Evolutionary conservation across 768 basidiomycete genomes (phyloP).

Genomic region (Naematelia aurantialba): DNA sequence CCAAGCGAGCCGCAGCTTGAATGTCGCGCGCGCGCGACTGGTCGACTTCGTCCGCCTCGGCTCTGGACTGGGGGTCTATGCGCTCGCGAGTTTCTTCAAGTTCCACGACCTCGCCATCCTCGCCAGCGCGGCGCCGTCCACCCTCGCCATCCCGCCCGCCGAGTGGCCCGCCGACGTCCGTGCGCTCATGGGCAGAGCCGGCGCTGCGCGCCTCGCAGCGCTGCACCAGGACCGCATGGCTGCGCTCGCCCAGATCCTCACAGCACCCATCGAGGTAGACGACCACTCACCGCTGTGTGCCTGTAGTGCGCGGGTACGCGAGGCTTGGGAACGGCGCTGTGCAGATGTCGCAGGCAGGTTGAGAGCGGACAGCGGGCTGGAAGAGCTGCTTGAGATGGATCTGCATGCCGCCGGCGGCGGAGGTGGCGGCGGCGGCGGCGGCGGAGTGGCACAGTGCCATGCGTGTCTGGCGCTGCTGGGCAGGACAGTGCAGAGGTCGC

Average conservation of each 20-base stretch:
- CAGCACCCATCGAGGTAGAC: constrained; percentile 12
- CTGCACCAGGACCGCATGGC: constrained; percentile 17
- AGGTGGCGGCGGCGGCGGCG: no score
- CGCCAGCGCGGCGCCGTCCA: constrained; percentile 13
- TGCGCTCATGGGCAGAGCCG: constrained; percentile 26
- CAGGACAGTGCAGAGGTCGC: constrained; percentile 20
- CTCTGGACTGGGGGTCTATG: constrained; percentile 28
- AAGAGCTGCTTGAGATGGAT: constrained; percentile 32
- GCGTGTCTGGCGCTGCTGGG: constrained; percentile 30
- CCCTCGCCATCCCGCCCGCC: constrained; percentile 13
- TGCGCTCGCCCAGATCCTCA: constrained; percentile 26
- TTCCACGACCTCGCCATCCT: constrained; percentile 36
- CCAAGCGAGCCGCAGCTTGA: constrained; percentile 34
- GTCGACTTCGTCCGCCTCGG: constrained; percentile 8
- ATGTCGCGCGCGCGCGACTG: constrained; percentile 25
- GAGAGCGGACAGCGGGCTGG: constrained; percentile 17
- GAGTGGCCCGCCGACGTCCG: constrained; percentile 24
- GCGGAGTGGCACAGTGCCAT: constrained; percentile 28
- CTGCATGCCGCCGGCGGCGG: no score
- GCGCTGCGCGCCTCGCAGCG: constrained; percentile 8
- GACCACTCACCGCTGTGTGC: constrained; percentile 20
- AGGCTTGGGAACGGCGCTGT: constrained; percentile 19
- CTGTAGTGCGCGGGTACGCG: constrained; percentile 2
- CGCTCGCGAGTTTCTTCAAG: constrained; percentile 37
- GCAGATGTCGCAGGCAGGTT: constrained; percentile 6